These are phyloP conservation scores for Caloboletus inedulis DNA, from an alignment of 1,284 basidiomycete species.

Conservation along the genomic window DNA sequence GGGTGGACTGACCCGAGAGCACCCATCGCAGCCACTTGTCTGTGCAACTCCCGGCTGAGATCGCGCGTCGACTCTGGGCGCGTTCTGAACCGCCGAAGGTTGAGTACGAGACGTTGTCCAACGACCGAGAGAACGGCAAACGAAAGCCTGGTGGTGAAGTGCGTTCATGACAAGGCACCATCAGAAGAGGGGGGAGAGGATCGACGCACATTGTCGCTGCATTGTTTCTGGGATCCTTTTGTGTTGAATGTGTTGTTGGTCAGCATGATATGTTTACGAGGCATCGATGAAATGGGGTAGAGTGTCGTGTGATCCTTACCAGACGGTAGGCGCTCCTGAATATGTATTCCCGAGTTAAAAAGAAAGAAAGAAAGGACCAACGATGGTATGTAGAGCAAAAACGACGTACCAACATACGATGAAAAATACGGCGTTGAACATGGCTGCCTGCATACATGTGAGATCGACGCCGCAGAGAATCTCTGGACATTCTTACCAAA, in stretches of 20 bases:
- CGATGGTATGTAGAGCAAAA: no score
- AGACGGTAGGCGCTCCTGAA: constrained; percentile 10
- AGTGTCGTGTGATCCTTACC: constrained; percentile 4
- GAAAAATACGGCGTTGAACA: constrained; percentile 13
- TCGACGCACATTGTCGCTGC: constrained; percentile 15
- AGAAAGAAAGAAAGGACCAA: no score
- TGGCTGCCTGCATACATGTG: constrained; percentile 9
- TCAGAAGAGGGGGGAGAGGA: background rate
- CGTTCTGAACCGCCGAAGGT: constrained; percentile 14
- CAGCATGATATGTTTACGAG: background rate
- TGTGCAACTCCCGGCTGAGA: constrained; percentile 9
- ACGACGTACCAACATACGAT: constrained; percentile 23
- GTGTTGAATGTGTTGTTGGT: background rate
- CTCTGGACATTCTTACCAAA: constrained; percentile 5
- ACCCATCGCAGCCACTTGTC: constrained; percentile 15
- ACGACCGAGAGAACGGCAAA: constrained; percentile 13
- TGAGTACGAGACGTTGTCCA: constrained; percentile 28
- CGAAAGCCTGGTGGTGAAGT: constrained; percentile 2
- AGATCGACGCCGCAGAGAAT: background rate
- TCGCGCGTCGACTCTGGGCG: constrained; percentile 1
- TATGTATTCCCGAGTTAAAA: background rate
- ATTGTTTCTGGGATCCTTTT: constrained; percentile 21
- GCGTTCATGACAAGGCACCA: background rate
- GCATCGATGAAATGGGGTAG: background rate
- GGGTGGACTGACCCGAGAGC: background rate